These are phyloP conservation scores for Debaryomyces castellii DNA, from an alignment of 805 yeast genomes.

Conservation along the genomic window DNA sequence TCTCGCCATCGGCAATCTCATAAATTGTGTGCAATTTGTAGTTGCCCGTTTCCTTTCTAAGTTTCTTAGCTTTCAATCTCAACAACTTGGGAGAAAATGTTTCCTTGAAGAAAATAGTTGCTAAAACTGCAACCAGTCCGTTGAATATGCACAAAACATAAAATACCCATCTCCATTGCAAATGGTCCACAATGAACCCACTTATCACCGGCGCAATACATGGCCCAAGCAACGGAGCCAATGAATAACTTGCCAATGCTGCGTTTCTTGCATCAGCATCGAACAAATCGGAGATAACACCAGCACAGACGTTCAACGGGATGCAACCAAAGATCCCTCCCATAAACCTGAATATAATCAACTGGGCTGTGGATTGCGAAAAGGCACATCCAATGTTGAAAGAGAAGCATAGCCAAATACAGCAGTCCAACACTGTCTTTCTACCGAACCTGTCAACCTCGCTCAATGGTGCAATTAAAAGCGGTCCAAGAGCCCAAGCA, in stretches of 20 bases:
- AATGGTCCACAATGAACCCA: constrained; percentile 31
- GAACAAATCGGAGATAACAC: constrained; percentile 36
- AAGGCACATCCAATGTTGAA: constrained; percentile 40
- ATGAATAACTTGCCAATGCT: constrained; percentile 36
- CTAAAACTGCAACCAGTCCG: constrained; percentile 30
- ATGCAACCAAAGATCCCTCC: constrained; percentile 41
- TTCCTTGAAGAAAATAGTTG: constrained; percentile 30
- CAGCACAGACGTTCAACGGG: constrained; percentile 39
- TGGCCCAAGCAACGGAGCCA: constrained; percentile 39
- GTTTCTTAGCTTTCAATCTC: constrained; percentile 21
- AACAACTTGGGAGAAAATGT: constrained; percentile 38
- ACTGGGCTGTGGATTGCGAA: constrained; percentile 30
- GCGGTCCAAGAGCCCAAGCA: constrained; percentile 43
- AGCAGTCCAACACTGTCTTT: constrained; percentile 28
- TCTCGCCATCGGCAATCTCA: constrained; percentile 32
- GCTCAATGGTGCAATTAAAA: constrained; percentile 38
- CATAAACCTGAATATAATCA: constrained; percentile 31
- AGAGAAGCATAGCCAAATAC: constrained; percentile 33
- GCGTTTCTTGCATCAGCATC: constrained; percentile 30
- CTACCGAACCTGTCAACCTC: constrained; percentile 38
- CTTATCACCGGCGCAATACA: constrained; percentile 39
- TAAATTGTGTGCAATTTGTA: constrained; percentile 36
- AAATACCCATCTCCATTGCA: constrained; percentile 39
- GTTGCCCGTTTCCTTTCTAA: constrained; percentile 36
- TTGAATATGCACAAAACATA: constrained; percentile 35